These are phyloP conservation scores for Aureobasidium sp. DNA, from an alignment of 2,329 filamentous ascomycete species.

Conservation along the genomic window DNA sequence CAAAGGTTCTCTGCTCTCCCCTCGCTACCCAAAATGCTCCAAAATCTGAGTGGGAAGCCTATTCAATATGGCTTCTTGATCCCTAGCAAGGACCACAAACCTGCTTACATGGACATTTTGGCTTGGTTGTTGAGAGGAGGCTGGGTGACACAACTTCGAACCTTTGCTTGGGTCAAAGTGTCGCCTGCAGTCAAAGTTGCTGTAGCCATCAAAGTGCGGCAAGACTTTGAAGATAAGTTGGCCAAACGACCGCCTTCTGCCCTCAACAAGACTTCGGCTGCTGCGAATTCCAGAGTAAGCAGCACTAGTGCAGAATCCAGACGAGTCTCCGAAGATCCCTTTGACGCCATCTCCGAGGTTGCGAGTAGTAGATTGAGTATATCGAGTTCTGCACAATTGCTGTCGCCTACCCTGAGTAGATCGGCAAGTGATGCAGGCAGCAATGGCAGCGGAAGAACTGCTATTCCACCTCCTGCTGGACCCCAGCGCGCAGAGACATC, in stretches of 20 bases:
- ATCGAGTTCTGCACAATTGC: not conserved
- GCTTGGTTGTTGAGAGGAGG: slow-evolving; percentile 89
- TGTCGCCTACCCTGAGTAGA: not conserved
- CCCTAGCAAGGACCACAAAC: slow-evolving; percentile 79
- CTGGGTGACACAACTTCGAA: slow-evolving; percentile 89
- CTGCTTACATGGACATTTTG: slow-evolving; percentile 81
- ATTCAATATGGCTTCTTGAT: slow-evolving; percentile 77
- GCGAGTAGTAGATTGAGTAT: not conserved
- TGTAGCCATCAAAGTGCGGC: not conserved
- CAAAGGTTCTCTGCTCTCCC: slow-evolving; percentile 76
- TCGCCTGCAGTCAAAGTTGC: slow-evolving; percentile 18
- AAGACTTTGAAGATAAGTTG: slow-evolving; percentile 10
- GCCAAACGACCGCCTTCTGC: not conserved
- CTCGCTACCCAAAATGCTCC: slow-evolving; percentile 78
- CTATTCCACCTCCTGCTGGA: not conserved
- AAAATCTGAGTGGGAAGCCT: slow-evolving; percentile 70
- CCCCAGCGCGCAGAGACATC: not conserved
- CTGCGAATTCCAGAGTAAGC: not conserved
- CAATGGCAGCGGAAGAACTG: slow-evolving; percentile 5
- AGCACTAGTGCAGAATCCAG: not conserved
- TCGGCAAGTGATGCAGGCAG: slow-evolving; percentile 10
- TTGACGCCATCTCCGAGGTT: not conserved
- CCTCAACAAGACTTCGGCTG: not conserved
- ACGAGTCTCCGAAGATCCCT: not conserved
- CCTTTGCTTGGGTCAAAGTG: slow-evolving; percentile 68